phyloP scores from a whole-genome alignment of 495 filamentous ascomycete species.

The Penicillium parvum region DNA sequence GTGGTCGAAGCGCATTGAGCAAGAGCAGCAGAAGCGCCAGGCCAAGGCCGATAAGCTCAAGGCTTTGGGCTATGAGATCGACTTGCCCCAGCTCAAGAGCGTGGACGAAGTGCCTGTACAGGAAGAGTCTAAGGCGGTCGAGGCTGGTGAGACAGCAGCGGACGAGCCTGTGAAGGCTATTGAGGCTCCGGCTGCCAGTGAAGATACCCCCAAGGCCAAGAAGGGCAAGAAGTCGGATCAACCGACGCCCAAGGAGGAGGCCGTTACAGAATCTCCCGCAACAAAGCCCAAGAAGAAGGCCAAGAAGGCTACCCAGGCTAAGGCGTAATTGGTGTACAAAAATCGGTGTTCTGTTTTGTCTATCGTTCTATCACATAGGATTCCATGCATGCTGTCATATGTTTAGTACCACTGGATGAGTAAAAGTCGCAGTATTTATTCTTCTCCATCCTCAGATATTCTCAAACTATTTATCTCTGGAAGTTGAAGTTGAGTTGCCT shows the following conservation, averaged over 20 bases:
- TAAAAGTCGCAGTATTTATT: not conserved
- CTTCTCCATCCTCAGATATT: too few relatives aligned
- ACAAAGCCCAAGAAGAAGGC: conserved; percentile 31
- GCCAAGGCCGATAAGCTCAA: conserved; percentile 69
- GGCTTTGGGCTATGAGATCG: conserved; percentile 79
- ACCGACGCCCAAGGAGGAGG: conserved; percentile 28
- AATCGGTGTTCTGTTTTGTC: conserved; percentile 13
- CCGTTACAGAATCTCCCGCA: conserved; percentile 15
- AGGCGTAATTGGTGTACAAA: conserved; percentile 32
- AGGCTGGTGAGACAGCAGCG: conserved; percentile 23
- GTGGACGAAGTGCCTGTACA: conserved; percentile 54
- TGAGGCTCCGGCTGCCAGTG: conserved; percentile 22
- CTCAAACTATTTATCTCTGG: too few relatives aligned
- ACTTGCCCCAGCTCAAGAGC: conserved; percentile 66
- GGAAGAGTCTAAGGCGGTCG: conserved; percentile 29
- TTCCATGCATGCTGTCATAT: conserved; percentile 10
- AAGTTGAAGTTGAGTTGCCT: not conserved
- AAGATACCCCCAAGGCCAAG: conserved; percentile 34
- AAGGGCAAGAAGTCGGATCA: conserved; percentile 35
- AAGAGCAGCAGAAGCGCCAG: conserved; percentile 63
- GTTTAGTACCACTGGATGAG: not conserved
- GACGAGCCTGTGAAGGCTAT: not conserved
- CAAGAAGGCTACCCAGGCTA: conserved; percentile 34
- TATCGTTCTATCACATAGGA: conserved; percentile 18
- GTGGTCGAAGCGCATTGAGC: conserved; percentile 69